Evolutionary conservation across 2,329 filamentous ascomycete species (phyloP).

Genomic region (Periglandula ipomoeae): DNA sequence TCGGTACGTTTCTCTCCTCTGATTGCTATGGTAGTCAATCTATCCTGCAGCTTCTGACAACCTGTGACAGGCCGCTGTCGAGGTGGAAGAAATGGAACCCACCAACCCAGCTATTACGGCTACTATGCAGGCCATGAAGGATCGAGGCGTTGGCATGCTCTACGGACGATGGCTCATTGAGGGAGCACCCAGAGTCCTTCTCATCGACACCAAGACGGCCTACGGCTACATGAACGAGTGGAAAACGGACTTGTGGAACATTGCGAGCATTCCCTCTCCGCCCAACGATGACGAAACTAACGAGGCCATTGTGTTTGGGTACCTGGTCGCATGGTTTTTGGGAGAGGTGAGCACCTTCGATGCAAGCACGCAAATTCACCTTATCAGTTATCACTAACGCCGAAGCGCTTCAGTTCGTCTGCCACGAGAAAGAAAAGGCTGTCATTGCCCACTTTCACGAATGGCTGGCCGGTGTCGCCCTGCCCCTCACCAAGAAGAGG

Average conservation of each 20-base stretch:
- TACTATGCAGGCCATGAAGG: slow-evolving; percentile 87
- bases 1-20: slow-evolving; percentile 51
- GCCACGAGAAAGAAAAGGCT: slow-evolving; percentile 81
- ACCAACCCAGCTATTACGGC: slow-evolving; percentile 67
- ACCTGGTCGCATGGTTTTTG: slow-evolving; percentile 94
- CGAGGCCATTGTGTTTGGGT: slow-evolving; percentile 94
- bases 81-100: slow-evolving; percentile 89
- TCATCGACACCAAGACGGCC: slow-evolving; percentile 91
- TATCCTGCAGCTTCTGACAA: slow-evolving; percentile 9
- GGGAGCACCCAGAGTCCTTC: slow-evolving; percentile 82
- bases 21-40: not conserved
- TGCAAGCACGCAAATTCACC: no score
- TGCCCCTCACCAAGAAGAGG: slow-evolving; percentile 86
- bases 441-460: slow-evolving; percentile 99
- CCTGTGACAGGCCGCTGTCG: slow-evolving; percentile 71
- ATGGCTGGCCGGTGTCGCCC: slow-evolving; percentile 89
- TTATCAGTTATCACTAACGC: not conserved
- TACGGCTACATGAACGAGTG: slow-evolving; percentile 91
- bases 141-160: slow-evolving; percentile 78
- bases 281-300: slow-evolving; percentile 91
- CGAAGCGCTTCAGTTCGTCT: slow-evolving; percentile 60
- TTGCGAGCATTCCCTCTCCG: slow-evolving; percentile 86
- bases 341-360: slow-evolving; percentile 62
- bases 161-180: slow-evolving; percentile 98
- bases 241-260: slow-evolving; percentile 93